Percentiles rank a stretch among this genome's conserved stretches.
Conservation (phyloP, 2,329 filamentous ascomycete species). For the Thielaviopsis populi region DNA sequence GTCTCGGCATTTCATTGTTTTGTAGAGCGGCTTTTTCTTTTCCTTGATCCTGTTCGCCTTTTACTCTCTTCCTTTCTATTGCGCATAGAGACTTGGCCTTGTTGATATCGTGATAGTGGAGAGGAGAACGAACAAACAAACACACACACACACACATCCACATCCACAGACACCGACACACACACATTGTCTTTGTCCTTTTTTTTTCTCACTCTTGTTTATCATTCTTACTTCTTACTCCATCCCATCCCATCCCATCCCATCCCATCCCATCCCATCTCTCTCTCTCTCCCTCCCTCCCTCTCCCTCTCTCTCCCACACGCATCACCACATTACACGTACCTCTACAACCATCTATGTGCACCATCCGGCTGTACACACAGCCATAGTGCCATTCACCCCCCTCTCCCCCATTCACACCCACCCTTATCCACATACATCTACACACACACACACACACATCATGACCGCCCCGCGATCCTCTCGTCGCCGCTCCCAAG, state of each 20-base stretch:
- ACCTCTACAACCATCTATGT: neutral
- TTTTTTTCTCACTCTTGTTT: constrained; percentile 8
- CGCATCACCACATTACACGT: neutral
- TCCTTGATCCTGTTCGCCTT: neutral
- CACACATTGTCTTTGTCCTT: neutral
- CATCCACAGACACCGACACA: neutral
- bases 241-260: constrained; percentile 4
- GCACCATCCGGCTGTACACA: constrained; percentile 8
- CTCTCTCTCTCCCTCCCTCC: constrained; percentile 18
- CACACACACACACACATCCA: neutral
- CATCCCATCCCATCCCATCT: constrained; percentile 1
- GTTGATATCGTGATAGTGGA: neutral
- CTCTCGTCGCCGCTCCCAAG: constrained; percentile 6
- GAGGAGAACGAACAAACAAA: neutral
- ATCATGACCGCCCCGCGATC: constrained; percentile 7
- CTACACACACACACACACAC: neutral
- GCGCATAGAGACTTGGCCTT: neutral
- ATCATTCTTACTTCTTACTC: constrained; percentile 6
- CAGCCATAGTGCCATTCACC: neutral
- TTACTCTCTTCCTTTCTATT: neutral
- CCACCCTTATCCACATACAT: neutral
- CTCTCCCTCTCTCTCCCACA: constrained; percentile 2
- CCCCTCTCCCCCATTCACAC: neutral
- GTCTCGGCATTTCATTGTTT: no score
- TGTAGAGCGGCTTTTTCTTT: neutral